phyloP scores from a whole-genome alignment of 2,329 filamentous ascomycete genomes.

The Onygenales sp. region DNA sequence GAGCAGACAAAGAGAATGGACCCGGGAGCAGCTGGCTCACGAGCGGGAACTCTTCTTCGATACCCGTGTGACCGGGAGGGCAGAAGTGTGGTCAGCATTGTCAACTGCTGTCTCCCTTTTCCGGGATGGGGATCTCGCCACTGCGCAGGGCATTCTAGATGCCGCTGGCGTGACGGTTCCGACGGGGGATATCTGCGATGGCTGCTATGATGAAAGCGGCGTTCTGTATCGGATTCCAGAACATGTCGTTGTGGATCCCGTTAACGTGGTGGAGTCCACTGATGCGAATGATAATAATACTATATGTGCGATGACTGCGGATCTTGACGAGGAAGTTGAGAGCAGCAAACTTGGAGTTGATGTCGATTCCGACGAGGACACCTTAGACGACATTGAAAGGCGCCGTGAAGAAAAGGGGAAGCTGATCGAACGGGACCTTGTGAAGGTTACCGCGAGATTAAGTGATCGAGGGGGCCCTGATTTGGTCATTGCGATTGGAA shows the following conservation, averaged over 20 bases:
- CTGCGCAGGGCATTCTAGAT: conserved; percentile 71
- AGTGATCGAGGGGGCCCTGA: conserved; percentile 58
- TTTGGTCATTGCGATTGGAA: conserved; percentile 48
- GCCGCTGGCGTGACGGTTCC: conserved; percentile 69
- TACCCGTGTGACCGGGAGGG: conserved; percentile 66
- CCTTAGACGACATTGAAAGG: conserved; percentile 29
- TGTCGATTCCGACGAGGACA: conserved; percentile 32
- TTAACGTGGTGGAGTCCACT: conserved; percentile 9
- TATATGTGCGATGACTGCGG: conserved; percentile 2
- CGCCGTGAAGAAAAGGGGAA: conserved; percentile 53
- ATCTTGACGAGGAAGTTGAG: conserved; percentile 18
- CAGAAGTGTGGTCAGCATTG: conserved; percentile 73
- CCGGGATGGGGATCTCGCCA: conserved; percentile 52
- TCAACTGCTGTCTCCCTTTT: conserved; percentile 58
- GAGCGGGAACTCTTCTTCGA: conserved; percentile 84
- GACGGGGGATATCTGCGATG: conserved; percentile 61
- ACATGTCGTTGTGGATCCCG: conserved; percentile 59
- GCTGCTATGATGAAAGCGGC: conserved; percentile 62
- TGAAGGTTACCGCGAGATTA: conserved; percentile 53
- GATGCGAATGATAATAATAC: conserved; percentile 12
- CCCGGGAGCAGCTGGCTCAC: conserved; percentile 54
- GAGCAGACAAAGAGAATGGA: conserved; percentile 58
- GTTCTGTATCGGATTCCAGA: conserved; percentile 61
- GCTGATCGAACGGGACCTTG: conserved; percentile 44
- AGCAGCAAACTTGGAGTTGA: conserved; percentile 27